Conservation (phyloP, 176 grass and related monocot species). For the Eragrostis nindensis region DNA sequence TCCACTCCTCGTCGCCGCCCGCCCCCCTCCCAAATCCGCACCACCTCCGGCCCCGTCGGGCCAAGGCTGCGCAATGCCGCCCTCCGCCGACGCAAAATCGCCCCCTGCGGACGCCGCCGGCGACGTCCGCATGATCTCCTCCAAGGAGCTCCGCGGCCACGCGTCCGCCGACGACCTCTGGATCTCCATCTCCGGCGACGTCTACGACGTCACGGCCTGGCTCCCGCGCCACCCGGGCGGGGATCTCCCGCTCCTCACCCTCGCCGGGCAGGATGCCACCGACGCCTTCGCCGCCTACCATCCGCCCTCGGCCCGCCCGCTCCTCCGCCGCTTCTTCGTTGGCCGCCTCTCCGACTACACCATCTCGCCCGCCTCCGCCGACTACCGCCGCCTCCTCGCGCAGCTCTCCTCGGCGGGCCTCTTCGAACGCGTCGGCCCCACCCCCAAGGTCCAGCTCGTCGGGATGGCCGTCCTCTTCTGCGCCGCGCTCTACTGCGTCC, state of each 20-base stretch:
- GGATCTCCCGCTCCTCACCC: constrained; percentile 67
- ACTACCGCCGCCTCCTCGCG: constrained; percentile 75
- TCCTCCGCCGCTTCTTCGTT: constrained; percentile 64
- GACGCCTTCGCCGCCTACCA: constrained; percentile 91
- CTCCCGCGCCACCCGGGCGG: constrained; percentile 68
- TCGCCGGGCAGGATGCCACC: constrained; percentile 78
- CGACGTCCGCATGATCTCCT: constrained; percentile 53
- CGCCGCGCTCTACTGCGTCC: constrained; percentile 42
- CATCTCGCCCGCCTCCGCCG: constrained; percentile 62
- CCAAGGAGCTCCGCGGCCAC: constrained; percentile 67
- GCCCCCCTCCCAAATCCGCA: constrained; percentile 20
- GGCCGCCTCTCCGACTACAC: constrained; percentile 69
- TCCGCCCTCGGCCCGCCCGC: constrained; percentile 57
- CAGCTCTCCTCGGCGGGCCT: constrained; percentile 67
- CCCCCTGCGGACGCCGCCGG: background rate
- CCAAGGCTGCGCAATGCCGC: constrained; percentile 37
- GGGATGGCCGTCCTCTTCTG: constrained; percentile 45
- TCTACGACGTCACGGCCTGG: constrained; percentile 88
- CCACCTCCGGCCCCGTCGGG: constrained; percentile 11
- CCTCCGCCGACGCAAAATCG: constrained; percentile 41
- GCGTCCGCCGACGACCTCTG: constrained; percentile 56
- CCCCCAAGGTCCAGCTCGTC: constrained; percentile 33
- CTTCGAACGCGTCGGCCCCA: constrained; percentile 62
- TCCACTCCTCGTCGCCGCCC: background rate
- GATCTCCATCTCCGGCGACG: constrained; percentile 86